Percentiles rank a stretch among this genome's conserved stretches.
phyloP scores from a whole-genome alignment of 768 basidiomycete species.

The Boletus subcaerulescens region DNA sequence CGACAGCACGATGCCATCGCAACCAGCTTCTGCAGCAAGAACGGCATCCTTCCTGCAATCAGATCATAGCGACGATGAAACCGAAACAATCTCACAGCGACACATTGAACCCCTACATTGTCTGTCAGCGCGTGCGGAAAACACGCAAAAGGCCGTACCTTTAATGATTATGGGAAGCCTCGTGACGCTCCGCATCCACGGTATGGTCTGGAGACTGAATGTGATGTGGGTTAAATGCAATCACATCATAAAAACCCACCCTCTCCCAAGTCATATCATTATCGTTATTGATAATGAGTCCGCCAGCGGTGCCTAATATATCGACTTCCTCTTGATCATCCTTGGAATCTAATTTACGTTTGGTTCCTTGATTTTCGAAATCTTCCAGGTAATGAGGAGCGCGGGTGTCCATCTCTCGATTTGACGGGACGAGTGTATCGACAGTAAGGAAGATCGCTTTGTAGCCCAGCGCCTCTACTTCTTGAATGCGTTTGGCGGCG shows the following conservation, averaged over 20 bases:
- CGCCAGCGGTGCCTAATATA: constrained; percentile 64
- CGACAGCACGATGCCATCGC: constrained; percentile 83
- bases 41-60: constrained; percentile 66
- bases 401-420: constrained; percentile 72
- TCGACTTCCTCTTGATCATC: constrained; percentile 35
- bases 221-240: neutral
- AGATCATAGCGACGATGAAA: neutral
- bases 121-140: constrained; percentile 7
- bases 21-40: constrained; percentile 77
- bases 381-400: constrained; percentile 58
- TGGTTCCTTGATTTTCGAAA: constrained; percentile 41
- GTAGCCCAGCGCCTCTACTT: constrained; percentile 72
- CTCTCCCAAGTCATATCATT: constrained; percentile 75
- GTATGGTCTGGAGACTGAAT: constrained; percentile 53
- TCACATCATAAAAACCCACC: constrained; percentile 33
- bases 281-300: constrained; percentile 63
- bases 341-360: constrained; percentile 22
- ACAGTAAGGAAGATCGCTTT: constrained; percentile 91
- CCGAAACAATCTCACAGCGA: constrained; percentile 44
- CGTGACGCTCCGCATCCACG: constrained; percentile 70
- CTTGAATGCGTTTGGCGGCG: constrained; percentile 67
- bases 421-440: constrained; percentile 81
- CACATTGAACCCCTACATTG: constrained; percentile 64
- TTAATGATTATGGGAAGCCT: constrained; percentile 73
- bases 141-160: constrained; percentile 36